These are phyloP conservation scores for Achlya hypogyna DNA, from an alignment of 352 stramenopile species.

Conservation along the genomic window DNA sequence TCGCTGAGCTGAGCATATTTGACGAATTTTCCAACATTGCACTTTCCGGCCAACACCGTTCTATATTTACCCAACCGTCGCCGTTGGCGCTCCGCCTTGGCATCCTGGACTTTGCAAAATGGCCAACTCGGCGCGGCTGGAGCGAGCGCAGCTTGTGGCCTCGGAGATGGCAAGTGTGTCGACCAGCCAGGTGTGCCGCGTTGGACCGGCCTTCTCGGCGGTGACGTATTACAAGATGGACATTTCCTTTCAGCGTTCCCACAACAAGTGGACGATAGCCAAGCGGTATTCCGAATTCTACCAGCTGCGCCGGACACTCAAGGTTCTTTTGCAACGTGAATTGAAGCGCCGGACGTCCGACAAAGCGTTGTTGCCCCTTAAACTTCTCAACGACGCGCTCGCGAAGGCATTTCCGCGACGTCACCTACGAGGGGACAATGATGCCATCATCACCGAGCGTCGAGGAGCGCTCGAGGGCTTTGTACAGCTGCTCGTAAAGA, in stretches of 20 bases:
- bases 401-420: conserved; percentile 52
- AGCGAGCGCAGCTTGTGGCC: background rate
- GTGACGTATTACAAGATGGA: conserved; percentile 83
- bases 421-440: conserved; percentile 62
- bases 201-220: conserved; percentile 31
- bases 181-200: conserved; percentile 49
- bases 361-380: conserved; percentile 28
- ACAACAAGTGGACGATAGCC: conserved; percentile 80
- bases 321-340: conserved; percentile 58
- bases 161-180: background rate
- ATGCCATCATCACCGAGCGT: conserved; percentile 62
- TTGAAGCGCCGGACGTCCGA: conserved; percentile 27
- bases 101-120: background rate
- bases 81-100: background rate
- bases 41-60: background rate
- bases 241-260: conserved; percentile 73
- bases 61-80: background rate
- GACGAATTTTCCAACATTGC: no score
- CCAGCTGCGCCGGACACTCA: conserved; percentile 46
- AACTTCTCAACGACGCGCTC: conserved; percentile 44
- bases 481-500: conserved; percentile 72
- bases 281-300: conserved; percentile 85
- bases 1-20: no score
- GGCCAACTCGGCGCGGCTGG: background rate
- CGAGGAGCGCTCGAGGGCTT: conserved; percentile 60